Evolutionary conservation across 2,329 filamentous ascomycete species (phyloP).

Genomic region (Calonectria ilicicola): DNA sequence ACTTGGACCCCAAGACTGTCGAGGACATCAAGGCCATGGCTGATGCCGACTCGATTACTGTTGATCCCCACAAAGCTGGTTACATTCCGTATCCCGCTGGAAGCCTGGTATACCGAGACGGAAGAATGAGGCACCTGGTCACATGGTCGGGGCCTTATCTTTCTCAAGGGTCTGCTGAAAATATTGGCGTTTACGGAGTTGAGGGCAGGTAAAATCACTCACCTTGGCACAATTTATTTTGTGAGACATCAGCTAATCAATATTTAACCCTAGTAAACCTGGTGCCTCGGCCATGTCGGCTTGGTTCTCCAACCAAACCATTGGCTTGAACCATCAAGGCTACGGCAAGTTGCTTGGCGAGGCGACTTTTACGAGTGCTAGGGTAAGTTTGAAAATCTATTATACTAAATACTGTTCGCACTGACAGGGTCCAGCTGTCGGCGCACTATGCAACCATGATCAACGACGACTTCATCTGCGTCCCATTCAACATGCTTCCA

Average conservation of each 20-base stretch:
- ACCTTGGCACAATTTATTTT: neutral
- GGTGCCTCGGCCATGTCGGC: slow-evolving; percentile 58
- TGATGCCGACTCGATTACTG: slow-evolving; percentile 57
- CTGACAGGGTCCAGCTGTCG: slow-evolving; percentile 45
- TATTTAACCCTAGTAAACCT: slow-evolving; percentile 51
- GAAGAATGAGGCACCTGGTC: slow-evolving; percentile 55
- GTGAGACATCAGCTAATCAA: neutral
- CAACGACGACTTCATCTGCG: slow-evolving; percentile 50
- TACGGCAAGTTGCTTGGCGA: slow-evolving; percentile 58
- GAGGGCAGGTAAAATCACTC: slow-evolving; percentile 52
- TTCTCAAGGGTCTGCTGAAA: slow-evolving; percentile 51
- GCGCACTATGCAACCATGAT: slow-evolving; percentile 56
- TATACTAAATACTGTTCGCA: neutral
- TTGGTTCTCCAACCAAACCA: slow-evolving; percentile 57
- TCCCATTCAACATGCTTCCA: slow-evolving; percentile 57
- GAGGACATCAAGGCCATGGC: slow-evolving; percentile 54
- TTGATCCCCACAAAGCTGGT: slow-evolving; percentile 61
- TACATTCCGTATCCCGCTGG: slow-evolving; percentile 61
- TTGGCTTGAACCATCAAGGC: slow-evolving; percentile 54
- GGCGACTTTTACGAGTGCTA: slow-evolving; percentile 56
- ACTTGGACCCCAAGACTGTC: slow-evolving; percentile 50
- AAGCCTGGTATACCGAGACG: slow-evolving; percentile 57
- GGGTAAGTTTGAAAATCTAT: slow-evolving; percentile 38
- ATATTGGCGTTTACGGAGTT: slow-evolving; percentile 57
- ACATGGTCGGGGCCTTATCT: slow-evolving; percentile 58